Evolutionary conservation across 2,329 filamentous ascomycete genomes (phyloP), one percentile per base, ranked within the genome.

Genomic region (Colletotrichum scovillei): DNA sequence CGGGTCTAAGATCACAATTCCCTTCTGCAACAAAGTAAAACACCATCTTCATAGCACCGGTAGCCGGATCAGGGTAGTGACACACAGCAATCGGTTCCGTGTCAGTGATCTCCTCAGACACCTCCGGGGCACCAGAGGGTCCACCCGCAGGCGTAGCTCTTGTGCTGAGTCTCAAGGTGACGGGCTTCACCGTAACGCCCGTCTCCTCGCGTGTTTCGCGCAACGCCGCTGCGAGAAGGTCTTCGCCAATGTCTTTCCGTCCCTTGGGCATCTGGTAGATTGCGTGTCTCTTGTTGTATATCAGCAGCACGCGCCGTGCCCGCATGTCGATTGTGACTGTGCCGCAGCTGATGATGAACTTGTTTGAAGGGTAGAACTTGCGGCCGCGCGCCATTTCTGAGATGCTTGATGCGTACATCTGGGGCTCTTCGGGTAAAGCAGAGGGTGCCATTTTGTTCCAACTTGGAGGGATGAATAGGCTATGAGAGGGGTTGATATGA

Each of bases 181-280:
- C 75, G 0, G 84, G 80, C 14, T 74, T 76, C 42, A 83, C 83
- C 5, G 69, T 77, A n/a, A 86, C 79, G 5, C 86, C 86, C 7
- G 86, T 87, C 76, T 88, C 86, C 74, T 88, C 86, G 56, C 80
- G 80, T 0, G 86, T 87, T 77, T 88, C 86, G 32, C 86, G 84
- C 16, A 88, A 74, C 14, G 86, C 86, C 0, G 86, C 80, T 2
- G 78, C 78, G 30, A 83, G 80, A 42, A 86, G 78, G 73, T 80
- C 80, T 74, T 88, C 86, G 67, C 81, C 82, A 56, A 88, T 83
- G 76, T 87, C 84, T 77, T 86, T 86, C 73, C 85, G 82, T 59
- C 86, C 86, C 76, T 88, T 87, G 62, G 86, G 86, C 7, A 88
- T 80, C 77, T 87, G 85, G 76, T 80, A 84, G 74, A 86, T 84